Conservation (phyloP, 108 stramenopile species). For the Seminavis robusta region DNA sequence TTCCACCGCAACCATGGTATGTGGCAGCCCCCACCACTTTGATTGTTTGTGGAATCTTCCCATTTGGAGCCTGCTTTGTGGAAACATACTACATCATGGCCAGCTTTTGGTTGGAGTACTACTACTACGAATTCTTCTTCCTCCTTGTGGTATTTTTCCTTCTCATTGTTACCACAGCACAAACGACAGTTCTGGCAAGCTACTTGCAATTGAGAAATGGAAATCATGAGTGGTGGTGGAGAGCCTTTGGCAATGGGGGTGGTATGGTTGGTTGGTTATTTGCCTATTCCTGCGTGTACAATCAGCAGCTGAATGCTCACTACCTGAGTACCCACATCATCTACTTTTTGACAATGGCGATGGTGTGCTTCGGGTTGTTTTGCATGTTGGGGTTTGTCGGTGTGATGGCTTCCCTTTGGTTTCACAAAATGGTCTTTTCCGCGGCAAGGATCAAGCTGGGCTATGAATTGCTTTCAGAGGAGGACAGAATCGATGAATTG, state of each 20-base stretch:
- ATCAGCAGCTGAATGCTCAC: conserved; percentile 65
- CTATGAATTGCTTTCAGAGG: no score
- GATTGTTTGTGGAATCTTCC: conserved; percentile 81
- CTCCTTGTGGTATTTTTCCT: conserved; percentile 85
- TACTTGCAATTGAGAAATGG: conserved; percentile 94
- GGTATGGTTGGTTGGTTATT: conserved; percentile 84
- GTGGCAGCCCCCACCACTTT: conserved; percentile 63
- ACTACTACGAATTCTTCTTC: conserved; percentile 94
- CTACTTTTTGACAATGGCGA: conserved; percentile 92
- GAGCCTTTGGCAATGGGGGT: conserved; percentile 74
- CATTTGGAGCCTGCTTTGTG: conserved; percentile 87
- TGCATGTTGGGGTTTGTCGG: conserved; percentile 87
- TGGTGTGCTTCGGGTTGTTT: conserved; percentile 66
- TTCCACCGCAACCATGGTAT: conserved; percentile 86
- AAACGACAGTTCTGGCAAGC: conserved; percentile 86
- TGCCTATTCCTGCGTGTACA: conserved; percentile 85
- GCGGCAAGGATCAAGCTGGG: conserved; percentile 85
- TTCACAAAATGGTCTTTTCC: conserved; percentile 87
- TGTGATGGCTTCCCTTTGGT: conserved; percentile 66
- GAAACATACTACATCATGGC: conserved; percentile 92
- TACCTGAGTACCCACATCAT: no score
- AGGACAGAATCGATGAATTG: no score
- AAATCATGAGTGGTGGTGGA: conserved; percentile 98
- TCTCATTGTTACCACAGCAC: conserved; percentile 85
- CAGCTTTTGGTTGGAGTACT: conserved; percentile 82